Conservation (phyloP, 1,139 yeast genomes). For the Diutina scorzettiae region DNA sequence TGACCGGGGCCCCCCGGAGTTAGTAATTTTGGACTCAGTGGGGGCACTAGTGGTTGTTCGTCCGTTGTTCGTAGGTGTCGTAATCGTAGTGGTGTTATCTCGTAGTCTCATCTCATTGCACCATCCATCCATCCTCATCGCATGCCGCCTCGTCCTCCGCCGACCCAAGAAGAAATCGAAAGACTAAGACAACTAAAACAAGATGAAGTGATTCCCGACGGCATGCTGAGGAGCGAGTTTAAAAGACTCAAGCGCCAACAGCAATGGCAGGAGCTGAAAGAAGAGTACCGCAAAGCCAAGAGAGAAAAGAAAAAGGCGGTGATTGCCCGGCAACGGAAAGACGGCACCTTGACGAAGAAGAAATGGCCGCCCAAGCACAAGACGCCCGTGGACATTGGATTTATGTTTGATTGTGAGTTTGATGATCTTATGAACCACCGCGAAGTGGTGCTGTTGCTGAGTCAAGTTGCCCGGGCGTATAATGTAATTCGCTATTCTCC, state of each 20-base stretch:
- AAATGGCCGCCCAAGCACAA: slow-evolving; percentile 25
- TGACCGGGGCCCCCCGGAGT: no score
- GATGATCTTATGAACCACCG: slow-evolving; percentile 78
- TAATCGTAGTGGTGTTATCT: no score
- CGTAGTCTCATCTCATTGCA: no score
- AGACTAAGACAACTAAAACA: background rate
- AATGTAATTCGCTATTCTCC: slow-evolving; percentile 59
- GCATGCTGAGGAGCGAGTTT: slow-evolving; percentile 49
- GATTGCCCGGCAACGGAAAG: slow-evolving; percentile 22
- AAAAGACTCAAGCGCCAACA: slow-evolving; percentile 53
- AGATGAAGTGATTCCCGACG: background rate
- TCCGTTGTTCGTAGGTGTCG: no score
- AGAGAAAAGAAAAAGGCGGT: slow-evolving; percentile 17
- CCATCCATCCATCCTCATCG: no score
- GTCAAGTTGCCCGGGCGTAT: slow-evolving; percentile 75
- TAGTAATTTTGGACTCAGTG: no score
- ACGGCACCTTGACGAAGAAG: slow-evolving; percentile 16
- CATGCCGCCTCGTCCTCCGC: background rate
- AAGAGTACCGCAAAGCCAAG: slow-evolving; percentile 45
- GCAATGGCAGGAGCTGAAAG: slow-evolving; percentile 56
- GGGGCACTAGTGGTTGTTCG: no score
- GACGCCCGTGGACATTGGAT: slow-evolving; percentile 31
- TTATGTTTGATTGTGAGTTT: slow-evolving; percentile 79
- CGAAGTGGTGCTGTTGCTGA: slow-evolving; percentile 67
- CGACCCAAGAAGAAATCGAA: background rate